Conservation (phyloP, 495 filamentous ascomycete species). For the Corynascus novoguineensis region DNA sequence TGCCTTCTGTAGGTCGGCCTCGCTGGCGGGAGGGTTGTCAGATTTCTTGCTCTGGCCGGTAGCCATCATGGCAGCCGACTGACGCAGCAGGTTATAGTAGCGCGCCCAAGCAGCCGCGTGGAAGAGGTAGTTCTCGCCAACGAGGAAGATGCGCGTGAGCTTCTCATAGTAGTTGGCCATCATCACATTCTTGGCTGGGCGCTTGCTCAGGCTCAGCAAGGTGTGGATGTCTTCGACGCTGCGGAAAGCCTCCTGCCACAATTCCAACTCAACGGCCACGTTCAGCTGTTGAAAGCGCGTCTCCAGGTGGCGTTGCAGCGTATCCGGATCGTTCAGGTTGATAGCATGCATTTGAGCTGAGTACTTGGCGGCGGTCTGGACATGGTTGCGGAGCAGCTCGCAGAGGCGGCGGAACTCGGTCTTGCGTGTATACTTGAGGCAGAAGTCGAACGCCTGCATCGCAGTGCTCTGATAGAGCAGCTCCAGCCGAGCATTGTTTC, state of each 20-base stretch:
- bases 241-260: slow-evolving; percentile 99
- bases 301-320: slow-evolving; percentile 91
- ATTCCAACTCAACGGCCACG: slow-evolving; percentile 92
- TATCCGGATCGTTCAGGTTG: slow-evolving; percentile 96
- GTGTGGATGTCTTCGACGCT: slow-evolving; percentile 99
- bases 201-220: slow-evolving; percentile 97
- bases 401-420: slow-evolving; percentile 98
- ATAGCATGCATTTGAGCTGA: slow-evolving; percentile 98
- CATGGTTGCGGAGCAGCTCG: slow-evolving; percentile 95
- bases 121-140: slow-evolving; percentile 99
- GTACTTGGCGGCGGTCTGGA: slow-evolving; percentile 98
- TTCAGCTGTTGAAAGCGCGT: slow-evolving; percentile 98
- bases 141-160: slow-evolving; percentile 93
- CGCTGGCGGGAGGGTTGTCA: slow-evolving; percentile 83
- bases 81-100: slow-evolving; percentile 92
- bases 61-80: slow-evolving; percentile 78
- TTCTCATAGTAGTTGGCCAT: slow-evolving; percentile 99
- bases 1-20: slow-evolving; percentile 75
- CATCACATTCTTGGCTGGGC: slow-evolving; percentile 98
- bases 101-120: slow-evolving; percentile 95
- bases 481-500: slow-evolving; percentile 97
- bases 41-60: slow-evolving; percentile 83
- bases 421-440: slow-evolving; percentile 95
- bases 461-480: slow-evolving; percentile 98
- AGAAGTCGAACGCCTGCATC: slow-evolving; percentile 97